Evolutionary conservation across 805 yeast species (phyloP).

Genomic region (Saccharomycopsis selenospora): DNA sequence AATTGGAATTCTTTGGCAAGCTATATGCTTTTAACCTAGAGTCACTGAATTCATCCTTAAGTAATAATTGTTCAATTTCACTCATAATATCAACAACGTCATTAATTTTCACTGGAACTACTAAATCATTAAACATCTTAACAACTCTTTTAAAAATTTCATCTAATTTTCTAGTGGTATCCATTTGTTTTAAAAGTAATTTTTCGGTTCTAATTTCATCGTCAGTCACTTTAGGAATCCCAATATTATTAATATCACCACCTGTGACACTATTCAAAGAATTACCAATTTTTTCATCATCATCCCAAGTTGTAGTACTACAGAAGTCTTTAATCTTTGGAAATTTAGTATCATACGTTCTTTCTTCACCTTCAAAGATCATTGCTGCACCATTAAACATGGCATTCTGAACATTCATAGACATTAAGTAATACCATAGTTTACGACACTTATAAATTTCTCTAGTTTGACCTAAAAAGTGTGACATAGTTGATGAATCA

Average conservation of each 20-base stretch:
- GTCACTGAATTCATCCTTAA: conserved; percentile 6
- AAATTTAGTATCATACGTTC: conserved; percentile 13
- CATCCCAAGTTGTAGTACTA: background rate
- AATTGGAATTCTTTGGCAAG: background rate
- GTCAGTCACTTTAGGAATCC: background rate
- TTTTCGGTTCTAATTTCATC: background rate
- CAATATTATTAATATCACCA: background rate
- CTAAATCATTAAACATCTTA: conserved; percentile 6
- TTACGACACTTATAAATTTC: conserved; percentile 14
- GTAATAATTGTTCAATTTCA: conserved; percentile 6
- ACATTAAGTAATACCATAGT: conserved; percentile 15
- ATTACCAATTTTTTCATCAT: background rate
- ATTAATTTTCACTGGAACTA: conserved; percentile 12
- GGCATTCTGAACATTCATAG: conserved; percentile 3
- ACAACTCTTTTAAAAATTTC: background rate
- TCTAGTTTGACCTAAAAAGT: conserved; percentile 5
- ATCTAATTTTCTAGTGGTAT: background rate
- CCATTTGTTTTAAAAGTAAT: background rate
- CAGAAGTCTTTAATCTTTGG: conserved; percentile 5
- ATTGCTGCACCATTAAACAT: conserved; percentile 8
- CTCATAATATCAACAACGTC: conserved; percentile 3
- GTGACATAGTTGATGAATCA: background rate
- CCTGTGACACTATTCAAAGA: background rate
- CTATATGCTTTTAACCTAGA: background rate
- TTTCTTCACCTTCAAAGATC: conserved; percentile 9